Base-by-base conservation (phyloP, 257 asterid genomes). In the Thymus quinquecostatus region DNA sequence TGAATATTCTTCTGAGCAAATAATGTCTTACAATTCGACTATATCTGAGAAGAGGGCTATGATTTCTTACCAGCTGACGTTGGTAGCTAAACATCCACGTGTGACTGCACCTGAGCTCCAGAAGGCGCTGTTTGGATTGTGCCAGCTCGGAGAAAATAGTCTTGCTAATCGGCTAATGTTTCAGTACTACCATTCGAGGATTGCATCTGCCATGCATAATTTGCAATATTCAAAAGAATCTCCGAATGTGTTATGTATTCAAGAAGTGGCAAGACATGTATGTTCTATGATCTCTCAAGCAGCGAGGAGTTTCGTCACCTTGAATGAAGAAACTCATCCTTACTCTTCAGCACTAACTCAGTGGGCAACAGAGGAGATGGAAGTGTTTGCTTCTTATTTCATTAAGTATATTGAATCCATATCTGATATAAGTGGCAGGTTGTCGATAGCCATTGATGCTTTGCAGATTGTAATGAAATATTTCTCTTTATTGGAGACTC, bases 261-360 rank as follows among this genome's bases (percentile, higher is more conserved):
- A 77, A 61, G 81, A 78, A 69, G 68, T 72, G 38, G 70, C 91
- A 14, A 89, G 70, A 70, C 64, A 73, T 49, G 75, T 81, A 4
- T 83, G 85, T 71, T 91, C 97, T 2, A 79, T 80, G 88, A 87
- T 91, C 73, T 87, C 92, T 67, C 97, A 84, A 86, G 87, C 86
- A 72, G 83, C 73, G 33, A 84, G 71, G 71, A 84, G 92, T 75
- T 87, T 77, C 62, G 71, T 68, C 7, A 83, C 82, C 60, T 81
- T 91, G 83, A 77, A 81, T 44, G 89, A 86, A 73, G 88, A 77
- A 64, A 72, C 75, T 12, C 45, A 86, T 53, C 69, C 81, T 74
- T 68, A 73, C 74, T 29, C 85, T 57, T 73, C 83, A 0, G 87
- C 71, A 43, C 65, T 91, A 71, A 73, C 54, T 74, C 81, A 65